Conservation (phyloP, 2,329 filamentous ascomycete species). For the Stemphylium beticola region DNA sequence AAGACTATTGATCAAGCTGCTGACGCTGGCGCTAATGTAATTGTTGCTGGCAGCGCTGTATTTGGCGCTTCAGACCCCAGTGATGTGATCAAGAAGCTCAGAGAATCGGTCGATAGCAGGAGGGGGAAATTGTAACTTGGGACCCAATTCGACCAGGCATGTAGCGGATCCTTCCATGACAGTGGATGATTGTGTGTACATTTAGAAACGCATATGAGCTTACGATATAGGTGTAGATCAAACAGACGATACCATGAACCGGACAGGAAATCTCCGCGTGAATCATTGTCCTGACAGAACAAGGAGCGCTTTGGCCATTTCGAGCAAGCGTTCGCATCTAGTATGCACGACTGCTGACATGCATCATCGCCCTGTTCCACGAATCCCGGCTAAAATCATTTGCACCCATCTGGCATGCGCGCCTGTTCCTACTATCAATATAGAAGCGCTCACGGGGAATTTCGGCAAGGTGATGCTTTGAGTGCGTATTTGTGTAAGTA, state of each 20-base stretch:
- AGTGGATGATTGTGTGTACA: background rate
- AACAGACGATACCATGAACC: background rate
- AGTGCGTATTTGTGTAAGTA: no score
- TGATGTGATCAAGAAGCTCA: constrained; percentile 82
- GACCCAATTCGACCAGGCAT: background rate
- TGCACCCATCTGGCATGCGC: no score
- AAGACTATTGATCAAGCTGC: constrained; percentile 92
- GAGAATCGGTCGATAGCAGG: constrained; percentile 76
- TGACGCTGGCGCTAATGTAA: constrained; percentile 95
- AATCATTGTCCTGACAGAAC: no score
- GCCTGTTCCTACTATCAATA: no score
- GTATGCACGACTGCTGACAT: constrained; percentile 11
- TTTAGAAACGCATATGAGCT: background rate
- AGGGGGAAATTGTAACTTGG: constrained; percentile 41
- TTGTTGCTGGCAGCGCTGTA: constrained; percentile 94
- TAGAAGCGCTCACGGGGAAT: no score
- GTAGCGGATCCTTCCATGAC: background rate
- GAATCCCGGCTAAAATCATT: constrained; percentile 2
- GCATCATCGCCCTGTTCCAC: constrained; percentile 13
- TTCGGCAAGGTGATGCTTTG: no score
- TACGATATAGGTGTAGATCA: constrained; percentile 4
- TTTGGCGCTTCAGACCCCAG: constrained; percentile 90
- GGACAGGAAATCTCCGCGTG: no score
- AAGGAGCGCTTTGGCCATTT: background rate
- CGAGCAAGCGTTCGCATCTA: background rate